Evolutionary conservation across 1,139 yeast genomes (phyloP), one percentile per base, ranked within the genome.

Genomic region (Pichia sp.): DNA sequence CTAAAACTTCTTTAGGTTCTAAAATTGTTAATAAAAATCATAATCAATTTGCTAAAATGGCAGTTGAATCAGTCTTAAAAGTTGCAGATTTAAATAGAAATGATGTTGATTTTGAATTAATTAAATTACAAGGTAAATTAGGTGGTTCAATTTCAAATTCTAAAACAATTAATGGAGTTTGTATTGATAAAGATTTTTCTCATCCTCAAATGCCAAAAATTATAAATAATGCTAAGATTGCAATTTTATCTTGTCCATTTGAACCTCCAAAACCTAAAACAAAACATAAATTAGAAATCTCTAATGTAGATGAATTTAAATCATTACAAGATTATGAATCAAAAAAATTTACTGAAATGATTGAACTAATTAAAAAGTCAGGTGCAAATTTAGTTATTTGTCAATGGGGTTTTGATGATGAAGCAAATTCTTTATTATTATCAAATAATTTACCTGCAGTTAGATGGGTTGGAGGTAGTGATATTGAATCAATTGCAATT

Each of bases 221-320:
- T 44, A 76, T 92, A 39, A 73, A 76, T 49, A 85, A 90, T 65
- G 95, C 90, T 53, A 87, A 84, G 64, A 75, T 94, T 54, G 98
- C 98, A 42, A 90, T 92, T 55, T 74, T 92, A 63, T 92, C 99
- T 2, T 90, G 97, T 70, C 97, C 99, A 57, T 92, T 92, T 63
- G 99, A 92, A 71, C 99, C 99, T 37, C 99, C 99, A 57, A 92
- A 92, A 69, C 99, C 98, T 56, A 94, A 92, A 70, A 94, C 99
- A 23, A 92, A 92, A 68, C 98, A 94, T 70, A 92, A 92, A 74
- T 75, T 92, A 60, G 97, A 92, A 63, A 92, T 94, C 53, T 78
- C 92, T 22, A 71, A 84, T 23, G 97, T 89, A 24, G 97, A 90
- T 59, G 98, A 94, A 67, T 92, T 90, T 69, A 78, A 84, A 65